Base-by-base conservation (phyloP, 2,329 filamentous ascomycete genomes). In the Elsinoe australis region DNA sequence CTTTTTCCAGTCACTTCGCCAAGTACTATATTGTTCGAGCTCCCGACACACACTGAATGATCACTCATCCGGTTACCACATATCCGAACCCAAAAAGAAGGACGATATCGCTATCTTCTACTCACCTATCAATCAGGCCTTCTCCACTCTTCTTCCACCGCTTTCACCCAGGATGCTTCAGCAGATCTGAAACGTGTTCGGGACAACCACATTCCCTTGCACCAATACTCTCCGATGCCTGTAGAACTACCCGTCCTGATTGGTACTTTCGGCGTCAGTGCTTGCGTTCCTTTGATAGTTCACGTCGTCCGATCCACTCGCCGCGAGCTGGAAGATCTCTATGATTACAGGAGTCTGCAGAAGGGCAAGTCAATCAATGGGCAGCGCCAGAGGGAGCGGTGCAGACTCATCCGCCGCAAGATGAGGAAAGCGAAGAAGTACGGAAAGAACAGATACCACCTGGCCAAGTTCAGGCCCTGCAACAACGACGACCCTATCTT, bases 301-400 rank as follows among this genome's bases (percentile, higher is more conserved):
- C 36, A 41, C 36, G 19, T n/a, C 12, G 4, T 41, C n/a, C 10
- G 36, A 19, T 41, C 36, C 4, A 8, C 19, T 41, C 36, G 36
- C 9, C 36, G 36, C 8, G 36, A 41, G 21, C 5, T 41, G 5
- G 36, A 41, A 18, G 36, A 41, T 18, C 21, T 41, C 14, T 41
- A 41, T 18, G 36, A 41, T 14, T 41, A 41, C 19, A 5, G 12
- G 8, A 9, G 36, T 12, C 14, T 41, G 5, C 8, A 22, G 10
- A 18, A 22, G 19, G 36, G 36, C 14, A 19, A 19, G 19, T 9
- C 18, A 14, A 41, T 41, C 7, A 41, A 41, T 14, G 36, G n/a
- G 19, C 36, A 41, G 8, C 36, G 36, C 4, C 14, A 41, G 19
- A 9, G 36, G 19, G 36, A 18, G 8, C 36, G 36, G 6, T 17